Evolutionary conservation across 768 basidiomycete genomes (phyloP).

Genomic region (Tricholoma terreum): DNA sequence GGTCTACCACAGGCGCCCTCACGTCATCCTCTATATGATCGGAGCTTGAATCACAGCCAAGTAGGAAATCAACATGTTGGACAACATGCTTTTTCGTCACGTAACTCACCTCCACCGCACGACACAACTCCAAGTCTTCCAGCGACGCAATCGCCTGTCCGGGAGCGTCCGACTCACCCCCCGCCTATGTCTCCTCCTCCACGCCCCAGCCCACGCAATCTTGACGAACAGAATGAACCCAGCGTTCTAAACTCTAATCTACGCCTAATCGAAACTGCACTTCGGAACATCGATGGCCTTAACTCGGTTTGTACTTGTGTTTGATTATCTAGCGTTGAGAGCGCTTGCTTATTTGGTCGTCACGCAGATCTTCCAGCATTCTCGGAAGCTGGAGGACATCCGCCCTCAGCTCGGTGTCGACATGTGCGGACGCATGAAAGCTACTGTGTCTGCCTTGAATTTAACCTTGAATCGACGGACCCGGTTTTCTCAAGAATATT

Average conservation of each 20-base stretch:
- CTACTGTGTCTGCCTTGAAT: slow-evolving; percentile 22
- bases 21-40: neutral
- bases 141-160: neutral
- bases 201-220: neutral
- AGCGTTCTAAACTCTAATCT: neutral
- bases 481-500: slow-evolving; percentile 30
- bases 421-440: slow-evolving; percentile 25
- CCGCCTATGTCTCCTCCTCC: neutral
- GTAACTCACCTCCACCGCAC: neutral
- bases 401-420: slow-evolving; percentile 25
- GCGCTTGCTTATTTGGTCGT: neutral
- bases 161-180: neutral
- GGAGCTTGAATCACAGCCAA: neutral
- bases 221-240: neutral
- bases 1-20: neutral
- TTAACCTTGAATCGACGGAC: slow-evolving; percentile 21
- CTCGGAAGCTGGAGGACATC: slow-evolving; percentile 11
- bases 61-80: neutral
- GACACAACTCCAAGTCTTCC: neutral
- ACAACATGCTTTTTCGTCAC: neutral
- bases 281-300: neutral
- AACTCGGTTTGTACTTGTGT: neutral
- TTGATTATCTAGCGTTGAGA: neutral
- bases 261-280: neutral
- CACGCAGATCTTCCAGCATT: neutral